Percentiles rank a stretch among this genome's conserved stretches.
Evolutionary conservation across 1,284 basidiomycete species (phyloP).

Genomic region (Trichosporon ovoides): DNA sequence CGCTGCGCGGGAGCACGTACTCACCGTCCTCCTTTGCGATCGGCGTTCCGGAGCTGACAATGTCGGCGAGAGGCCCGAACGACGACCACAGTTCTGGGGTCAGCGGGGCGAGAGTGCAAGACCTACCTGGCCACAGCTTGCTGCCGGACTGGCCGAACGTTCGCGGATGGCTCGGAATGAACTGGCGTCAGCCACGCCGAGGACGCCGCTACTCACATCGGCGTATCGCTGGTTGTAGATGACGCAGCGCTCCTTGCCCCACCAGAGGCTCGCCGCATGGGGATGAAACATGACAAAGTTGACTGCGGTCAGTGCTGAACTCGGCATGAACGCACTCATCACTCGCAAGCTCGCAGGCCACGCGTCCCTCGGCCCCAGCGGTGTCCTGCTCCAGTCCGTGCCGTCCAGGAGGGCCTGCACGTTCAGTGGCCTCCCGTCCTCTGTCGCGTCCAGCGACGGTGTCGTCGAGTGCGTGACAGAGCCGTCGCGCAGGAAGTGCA

Average conservation of each 20-base stretch:
- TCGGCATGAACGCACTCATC: conserved; percentile 22
- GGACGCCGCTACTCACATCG: conserved; percentile 19
- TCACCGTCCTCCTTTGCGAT: conserved; percentile 42
- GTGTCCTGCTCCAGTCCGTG: conserved; percentile 43
- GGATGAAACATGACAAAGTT: conserved; percentile 38
- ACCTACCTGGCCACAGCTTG: conserved; percentile 38
- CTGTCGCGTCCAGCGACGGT: not conserved
- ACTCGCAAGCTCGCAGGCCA: conserved; percentile 41
- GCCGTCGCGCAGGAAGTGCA: conserved; percentile 12
- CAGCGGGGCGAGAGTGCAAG: not conserved
- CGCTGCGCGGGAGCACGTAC: conserved; percentile 11
- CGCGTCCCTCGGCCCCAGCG: conserved; percentile 32
- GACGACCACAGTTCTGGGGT: conserved; percentile 36
- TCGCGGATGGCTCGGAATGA: conserved; percentile 37
- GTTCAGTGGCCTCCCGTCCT: conserved; percentile 19
- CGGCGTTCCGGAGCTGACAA: conserved; percentile 38
- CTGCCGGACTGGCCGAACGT: conserved; percentile 43
- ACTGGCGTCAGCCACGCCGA: not conserved
- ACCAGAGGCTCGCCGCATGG: conserved; percentile 42
- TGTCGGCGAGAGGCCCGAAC: conserved; percentile 39
- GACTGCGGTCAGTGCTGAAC: not conserved
- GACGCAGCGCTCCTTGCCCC: conserved; percentile 42
- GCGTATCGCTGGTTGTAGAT: conserved; percentile 45
- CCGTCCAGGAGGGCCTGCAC: conserved; percentile 31
- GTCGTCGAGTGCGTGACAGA: not conserved